Conservation (phyloP, 345 rosid species). For the Heritiera littoralis region DNA sequence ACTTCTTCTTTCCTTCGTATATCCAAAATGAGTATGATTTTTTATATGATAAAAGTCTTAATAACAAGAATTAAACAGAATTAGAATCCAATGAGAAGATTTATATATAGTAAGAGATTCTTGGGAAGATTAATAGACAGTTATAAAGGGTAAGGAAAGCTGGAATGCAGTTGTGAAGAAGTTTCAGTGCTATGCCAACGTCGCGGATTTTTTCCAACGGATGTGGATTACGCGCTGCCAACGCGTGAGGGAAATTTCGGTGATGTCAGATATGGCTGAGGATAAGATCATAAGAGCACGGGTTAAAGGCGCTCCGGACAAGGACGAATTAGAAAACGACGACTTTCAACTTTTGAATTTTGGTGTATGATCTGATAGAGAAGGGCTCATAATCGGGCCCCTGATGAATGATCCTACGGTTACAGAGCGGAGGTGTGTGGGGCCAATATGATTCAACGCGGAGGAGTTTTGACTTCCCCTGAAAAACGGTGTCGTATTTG, state of each 20-base stretch:
- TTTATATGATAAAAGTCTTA: neutral
- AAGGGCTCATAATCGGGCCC: neutral
- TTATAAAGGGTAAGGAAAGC: neutral
- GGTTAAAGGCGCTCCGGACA: neutral
- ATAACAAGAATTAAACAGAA: neutral
- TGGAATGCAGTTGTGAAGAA: constrained; percentile 1
- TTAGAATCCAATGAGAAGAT: neutral
- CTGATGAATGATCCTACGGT: neutral
- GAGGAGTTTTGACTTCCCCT: neutral
- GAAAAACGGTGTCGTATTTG: neutral
- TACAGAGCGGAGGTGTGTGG: neutral
- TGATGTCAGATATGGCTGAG: neutral
- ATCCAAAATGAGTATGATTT: constrained; percentile 9
- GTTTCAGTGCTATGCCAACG: neutral
- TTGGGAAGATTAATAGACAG: neutral
- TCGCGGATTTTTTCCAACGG: no score
- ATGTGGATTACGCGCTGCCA: neutral
- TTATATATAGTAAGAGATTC: constrained; percentile 2
- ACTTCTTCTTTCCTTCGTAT: neutral
- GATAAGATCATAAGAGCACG: neutral
- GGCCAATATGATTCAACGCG: neutral
- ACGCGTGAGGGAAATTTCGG: constrained; percentile 8
- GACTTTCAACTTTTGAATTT: neutral
- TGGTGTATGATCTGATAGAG: neutral
- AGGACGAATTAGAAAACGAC: neutral